Conservation (phyloP, 2,329 filamentous ascomycete species). For the Sporothrix dimorphospora region DNA sequence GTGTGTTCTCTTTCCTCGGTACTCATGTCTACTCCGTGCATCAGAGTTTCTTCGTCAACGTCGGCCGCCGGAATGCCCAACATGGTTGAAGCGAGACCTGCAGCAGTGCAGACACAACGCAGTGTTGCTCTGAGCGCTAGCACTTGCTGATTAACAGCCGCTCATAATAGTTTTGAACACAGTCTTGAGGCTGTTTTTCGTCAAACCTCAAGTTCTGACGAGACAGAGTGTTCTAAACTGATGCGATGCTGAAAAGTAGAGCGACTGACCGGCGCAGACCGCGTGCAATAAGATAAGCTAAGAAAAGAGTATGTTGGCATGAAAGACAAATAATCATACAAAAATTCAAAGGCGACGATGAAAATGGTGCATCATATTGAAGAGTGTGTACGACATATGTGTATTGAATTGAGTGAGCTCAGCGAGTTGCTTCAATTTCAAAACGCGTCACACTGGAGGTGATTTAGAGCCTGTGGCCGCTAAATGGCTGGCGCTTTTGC, state of each 20-base stretch:
- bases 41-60: not conserved
- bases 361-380: no score
- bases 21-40: not conserved
- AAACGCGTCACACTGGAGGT: not conserved
- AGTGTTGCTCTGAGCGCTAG: not conserved
- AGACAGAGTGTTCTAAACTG: no score
- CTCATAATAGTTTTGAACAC: not conserved
- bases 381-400: not conserved
- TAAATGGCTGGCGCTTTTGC: no score
- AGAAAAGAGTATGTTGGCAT: no score
- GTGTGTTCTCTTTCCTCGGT: not conserved
- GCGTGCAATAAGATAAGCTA: no score
- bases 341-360: not conserved
- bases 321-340: not conserved
- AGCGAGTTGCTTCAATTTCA: no score
- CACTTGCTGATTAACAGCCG: not conserved
- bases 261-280: not conserved
- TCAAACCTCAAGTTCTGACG: not conserved
- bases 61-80: not conserved
- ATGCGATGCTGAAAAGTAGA: not conserved
- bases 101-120: not conserved
- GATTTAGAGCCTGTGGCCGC: not conserved
- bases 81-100: constrained; percentile 1
- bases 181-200: not conserved
- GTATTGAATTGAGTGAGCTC: not conserved